A percentile compares a stretch with the other conserved stretches of the same genome.
Evolutionary conservation across 2,329 filamentous ascomycete species (phyloP).

Genomic region (Trichophyton benhamiae): DNA sequence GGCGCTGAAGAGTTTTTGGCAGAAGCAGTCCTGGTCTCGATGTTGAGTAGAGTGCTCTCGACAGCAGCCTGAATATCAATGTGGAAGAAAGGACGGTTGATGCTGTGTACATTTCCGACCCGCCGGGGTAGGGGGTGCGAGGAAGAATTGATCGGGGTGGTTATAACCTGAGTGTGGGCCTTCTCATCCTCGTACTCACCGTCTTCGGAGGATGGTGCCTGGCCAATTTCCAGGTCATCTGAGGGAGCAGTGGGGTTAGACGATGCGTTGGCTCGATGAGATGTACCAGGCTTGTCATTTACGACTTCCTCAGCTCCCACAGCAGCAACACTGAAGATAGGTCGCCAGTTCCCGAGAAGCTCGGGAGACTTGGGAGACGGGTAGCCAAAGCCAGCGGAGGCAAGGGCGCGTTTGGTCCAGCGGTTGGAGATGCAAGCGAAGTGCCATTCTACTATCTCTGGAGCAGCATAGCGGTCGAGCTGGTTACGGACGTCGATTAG

Average conservation of each 20-base stretch:
- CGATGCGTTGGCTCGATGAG: background rate
- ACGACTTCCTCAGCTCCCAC: conserved; percentile 3
- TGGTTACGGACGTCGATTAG: conserved; percentile 44
- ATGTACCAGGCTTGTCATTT: background rate
- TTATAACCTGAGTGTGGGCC: background rate
- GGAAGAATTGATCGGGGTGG: background rate
- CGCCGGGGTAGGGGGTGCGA: conserved; percentile 1
- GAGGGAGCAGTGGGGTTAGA: background rate
- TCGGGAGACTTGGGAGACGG: conserved; percentile 14
- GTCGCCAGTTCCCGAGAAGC: conserved; percentile 10
- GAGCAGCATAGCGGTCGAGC: conserved; percentile 40
- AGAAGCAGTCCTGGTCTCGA: conserved; percentile 4
- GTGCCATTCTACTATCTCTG: conserved; percentile 28
- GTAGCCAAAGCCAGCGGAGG: conserved; percentile 43
- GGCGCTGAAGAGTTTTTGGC: background rate
- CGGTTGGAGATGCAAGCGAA: conserved; percentile 43
- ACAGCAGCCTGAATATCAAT: conserved; percentile 10
- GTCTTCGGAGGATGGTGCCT: background rate
- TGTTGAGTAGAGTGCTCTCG: conserved; percentile 10
- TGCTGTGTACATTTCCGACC: conserved; percentile 9
- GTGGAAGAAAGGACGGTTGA: conserved; percentile 12
- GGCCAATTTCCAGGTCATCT: conserved; percentile 1
- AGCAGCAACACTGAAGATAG: conserved; percentile 11
- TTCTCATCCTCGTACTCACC: conserved; percentile 4
- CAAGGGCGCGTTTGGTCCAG: conserved; percentile 46